Evolutionary conservation across 2,329 filamentous ascomycete species (phyloP).

Genomic region (Pestalotiopsis sp.): DNA sequence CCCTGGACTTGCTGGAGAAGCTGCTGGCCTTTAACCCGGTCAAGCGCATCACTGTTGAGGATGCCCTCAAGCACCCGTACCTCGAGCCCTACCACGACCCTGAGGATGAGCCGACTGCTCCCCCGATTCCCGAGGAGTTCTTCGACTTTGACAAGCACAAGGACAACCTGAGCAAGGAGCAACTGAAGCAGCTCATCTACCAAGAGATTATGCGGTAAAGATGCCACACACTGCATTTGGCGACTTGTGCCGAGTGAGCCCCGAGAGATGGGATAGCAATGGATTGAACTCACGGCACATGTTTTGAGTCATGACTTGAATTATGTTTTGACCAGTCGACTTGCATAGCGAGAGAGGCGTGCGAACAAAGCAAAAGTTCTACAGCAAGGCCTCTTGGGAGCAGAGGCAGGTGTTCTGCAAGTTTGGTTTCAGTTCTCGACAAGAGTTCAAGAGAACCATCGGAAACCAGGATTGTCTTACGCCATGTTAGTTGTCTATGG

Average conservation of each 20-base stretch:
- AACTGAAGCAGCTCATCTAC: constrained; percentile 96
- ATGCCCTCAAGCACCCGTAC: constrained; percentile 96
- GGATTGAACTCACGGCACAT: background rate
- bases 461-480: background rate
- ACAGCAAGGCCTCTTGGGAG: background rate
- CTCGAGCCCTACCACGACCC: constrained; percentile 98
- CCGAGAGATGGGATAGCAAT: background rate
- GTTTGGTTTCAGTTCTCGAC: background rate
- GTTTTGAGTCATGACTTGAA: background rate
- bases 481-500: background rate
- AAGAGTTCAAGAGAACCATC: background rate
- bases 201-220: constrained; percentile 82
- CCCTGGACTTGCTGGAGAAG: constrained; percentile 92
- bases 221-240: too few species aligned
- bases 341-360: constrained; percentile 6
- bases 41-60: constrained; percentile 97
- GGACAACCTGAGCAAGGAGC: constrained; percentile 97
- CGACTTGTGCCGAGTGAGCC: background rate
- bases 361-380: background rate
- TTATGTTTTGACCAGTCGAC: background rate
- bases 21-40: constrained; percentile 97
- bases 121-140: constrained; percentile 97
- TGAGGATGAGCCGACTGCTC: constrained; percentile 95
- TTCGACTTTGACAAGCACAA: constrained; percentile 99
- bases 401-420: background rate